Conservation (phyloP, 2,329 filamentous ascomycete genomes). For the Pseudocercospora eumusae region DNA sequence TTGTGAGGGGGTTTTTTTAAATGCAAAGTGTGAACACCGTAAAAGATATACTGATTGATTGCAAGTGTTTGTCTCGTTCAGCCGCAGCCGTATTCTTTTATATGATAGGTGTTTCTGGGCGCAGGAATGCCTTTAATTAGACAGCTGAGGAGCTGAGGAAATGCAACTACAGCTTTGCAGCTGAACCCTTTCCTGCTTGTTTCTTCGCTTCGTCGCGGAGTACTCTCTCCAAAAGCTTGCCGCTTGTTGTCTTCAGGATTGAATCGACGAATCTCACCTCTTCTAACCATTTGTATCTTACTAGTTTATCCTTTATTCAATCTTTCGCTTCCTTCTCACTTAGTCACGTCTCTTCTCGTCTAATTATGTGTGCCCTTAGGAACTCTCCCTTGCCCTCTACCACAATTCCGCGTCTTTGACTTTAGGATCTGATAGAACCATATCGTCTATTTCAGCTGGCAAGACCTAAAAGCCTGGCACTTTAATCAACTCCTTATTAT, state of each 20-base stretch:
- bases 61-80: too few species aligned
- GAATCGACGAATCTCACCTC: conserved; percentile 44
- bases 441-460: conserved; percentile 53
- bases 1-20: too few species aligned
- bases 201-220: conserved; percentile 48
- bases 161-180: not conserved
- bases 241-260: conserved; percentile 36
- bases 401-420: conserved; percentile 49
- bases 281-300: conserved; percentile 50
- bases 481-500: conserved; percentile 58
- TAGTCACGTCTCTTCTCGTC: conserved; percentile 36
- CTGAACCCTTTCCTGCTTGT: conserved; percentile 39
- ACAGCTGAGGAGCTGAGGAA: too few species aligned
- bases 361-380: conserved; percentile 36
- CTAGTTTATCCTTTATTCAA: conserved; percentile 43
- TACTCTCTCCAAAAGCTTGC: conserved; percentile 43
- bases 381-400: conserved; percentile 31
- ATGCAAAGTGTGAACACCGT: too few species aligned
- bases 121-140: too few species aligned
- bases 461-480: conserved; percentile 57
- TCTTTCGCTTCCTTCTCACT: conserved; percentile 44
- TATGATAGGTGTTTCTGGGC: too few species aligned
- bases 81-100: too few species aligned
- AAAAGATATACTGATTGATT: too few species aligned
- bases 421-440: conserved; percentile 49